Conservation (phyloP, 495 filamentous ascomycete genomes). For the Neurospora hispaniola region DNA sequence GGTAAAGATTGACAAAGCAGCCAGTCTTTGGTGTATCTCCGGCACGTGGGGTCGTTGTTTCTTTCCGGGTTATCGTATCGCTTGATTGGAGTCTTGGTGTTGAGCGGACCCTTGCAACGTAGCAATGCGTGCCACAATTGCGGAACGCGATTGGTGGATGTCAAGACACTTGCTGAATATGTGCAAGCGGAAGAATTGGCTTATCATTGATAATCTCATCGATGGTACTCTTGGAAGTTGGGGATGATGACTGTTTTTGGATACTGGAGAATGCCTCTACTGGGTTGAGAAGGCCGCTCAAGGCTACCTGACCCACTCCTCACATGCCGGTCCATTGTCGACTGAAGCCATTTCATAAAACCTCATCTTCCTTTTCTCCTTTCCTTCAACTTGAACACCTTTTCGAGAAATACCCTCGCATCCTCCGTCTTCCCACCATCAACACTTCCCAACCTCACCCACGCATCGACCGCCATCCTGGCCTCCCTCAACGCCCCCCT, state of each 20-base stretch:
- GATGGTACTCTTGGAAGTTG: neutral
- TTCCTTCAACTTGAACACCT: slow-evolving; percentile 7
- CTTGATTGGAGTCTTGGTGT: neutral
- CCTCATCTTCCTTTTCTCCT: neutral
- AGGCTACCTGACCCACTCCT: neutral
- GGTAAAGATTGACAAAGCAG: neutral
- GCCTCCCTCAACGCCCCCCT: slow-evolving; percentile 25
- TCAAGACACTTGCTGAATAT: neutral
- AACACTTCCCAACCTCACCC: slow-evolving; percentile 26
- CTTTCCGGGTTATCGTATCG: neutral
- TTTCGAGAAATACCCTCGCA: slow-evolving; percentile 13
- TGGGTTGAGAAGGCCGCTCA: neutral
- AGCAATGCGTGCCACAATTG: neutral
- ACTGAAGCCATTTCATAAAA: neutral
- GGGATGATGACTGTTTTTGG: neutral
- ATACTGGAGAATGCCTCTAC: neutral
- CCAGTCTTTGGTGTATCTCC: neutral
- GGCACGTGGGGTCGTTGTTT: neutral
- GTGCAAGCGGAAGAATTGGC: neutral
- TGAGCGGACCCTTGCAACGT: neutral
- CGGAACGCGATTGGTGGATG: neutral
- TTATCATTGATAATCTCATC: neutral
- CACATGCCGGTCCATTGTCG: neutral
- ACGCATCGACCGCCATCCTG: slow-evolving; percentile 26
- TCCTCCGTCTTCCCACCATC: slow-evolving; percentile 22